Base-by-base conservation (phyloP, 2,329 filamentous ascomycete species). In the Curvularia eragrostidis region DNA sequence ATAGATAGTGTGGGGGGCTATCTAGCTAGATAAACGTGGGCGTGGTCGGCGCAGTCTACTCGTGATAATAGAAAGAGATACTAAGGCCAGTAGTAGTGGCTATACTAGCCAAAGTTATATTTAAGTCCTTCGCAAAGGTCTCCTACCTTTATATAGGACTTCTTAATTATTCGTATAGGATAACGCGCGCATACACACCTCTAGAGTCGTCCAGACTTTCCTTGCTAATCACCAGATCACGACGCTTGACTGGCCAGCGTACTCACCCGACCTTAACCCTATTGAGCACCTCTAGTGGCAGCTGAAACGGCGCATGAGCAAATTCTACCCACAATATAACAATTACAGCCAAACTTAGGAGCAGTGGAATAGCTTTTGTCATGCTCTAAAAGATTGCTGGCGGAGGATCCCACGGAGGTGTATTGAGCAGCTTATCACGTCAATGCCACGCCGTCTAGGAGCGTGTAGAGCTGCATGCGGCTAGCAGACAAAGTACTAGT, bases 261-360 rank as follows among this genome's bases (percentile, higher is more conserved):
- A 69, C 42, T 62, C 46, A 48, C 65, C 64, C 21, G 65, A 73
- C 59, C 60, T 74, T 12, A 72, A 74, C 49, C 67, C 61, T 21
- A 74, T 75, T 58, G 61, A 75, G 54, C 58, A 72, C 55, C 42
- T 70, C 30, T 73, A 54, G 64, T 49, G 43, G 44, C 12, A 38
- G 2, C 56, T 73, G 3, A 73, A 74, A 54, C 58, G 64, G 43
- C 30, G 56, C 21, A 56, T 69, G 34, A 56, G 63, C 26, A 48
- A 63, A 24, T 34, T 62, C 13, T 55, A 63, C 34, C 66, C 58
- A 23, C 60, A 69, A 28, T 51, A 71, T 43, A 53, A 59, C n/a
- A 49, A 56, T 41, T 55, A 57, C 13, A 47, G 47, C 30, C 42
- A 51, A 21, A 39, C 49, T 19, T 30, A 56, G 54, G 50, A 56